A percentile compares a stretch with the other conserved stretches of the same genome.
phyloP scores from a whole-genome alignment of 2,329 filamentous ascomycete genomes.

The Fusarium brachygibbosum region DNA sequence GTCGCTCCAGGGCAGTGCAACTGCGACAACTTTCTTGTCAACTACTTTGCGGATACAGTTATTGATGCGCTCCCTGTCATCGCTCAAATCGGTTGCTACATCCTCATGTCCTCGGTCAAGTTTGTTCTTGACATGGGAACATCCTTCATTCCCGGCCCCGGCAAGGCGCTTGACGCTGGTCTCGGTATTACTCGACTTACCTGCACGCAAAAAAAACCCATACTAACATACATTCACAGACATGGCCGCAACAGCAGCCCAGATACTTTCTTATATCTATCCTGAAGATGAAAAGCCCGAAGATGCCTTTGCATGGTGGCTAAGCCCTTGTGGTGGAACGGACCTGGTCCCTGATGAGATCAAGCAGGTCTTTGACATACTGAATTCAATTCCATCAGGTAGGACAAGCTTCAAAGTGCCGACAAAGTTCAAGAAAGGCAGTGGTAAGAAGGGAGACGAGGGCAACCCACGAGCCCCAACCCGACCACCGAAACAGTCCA shows the following conservation, averaged over 20 bases:
- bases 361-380: constrained; percentile 11
- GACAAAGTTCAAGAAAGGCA: neutral
- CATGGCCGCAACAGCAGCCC: neutral
- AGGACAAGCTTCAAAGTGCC: neutral
- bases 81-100: neutral
- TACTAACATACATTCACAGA: neutral
- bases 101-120: neutral
- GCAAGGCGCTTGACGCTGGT: neutral
- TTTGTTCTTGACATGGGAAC: neutral
- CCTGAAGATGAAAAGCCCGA: neutral
- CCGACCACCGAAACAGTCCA: neutral
- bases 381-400: neutral
- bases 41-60: neutral
- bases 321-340: neutral
- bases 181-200: neutral
- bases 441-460: neutral
- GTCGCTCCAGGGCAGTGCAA: neutral
- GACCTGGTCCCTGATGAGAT: constrained; percentile 3
- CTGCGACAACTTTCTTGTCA: neutral
- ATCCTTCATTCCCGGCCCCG: neutral
- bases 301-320: constrained; percentile 1
- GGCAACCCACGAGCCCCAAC: neutral
- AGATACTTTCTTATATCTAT: neutral
- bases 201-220: neutral
- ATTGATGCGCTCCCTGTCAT: neutral